Percentiles rank a stretch among this genome's conserved stretches.
These are phyloP conservation scores for Solanum pennellii DNA, from an alignment of 257 asterid species.

Conservation along the genomic window DNA sequence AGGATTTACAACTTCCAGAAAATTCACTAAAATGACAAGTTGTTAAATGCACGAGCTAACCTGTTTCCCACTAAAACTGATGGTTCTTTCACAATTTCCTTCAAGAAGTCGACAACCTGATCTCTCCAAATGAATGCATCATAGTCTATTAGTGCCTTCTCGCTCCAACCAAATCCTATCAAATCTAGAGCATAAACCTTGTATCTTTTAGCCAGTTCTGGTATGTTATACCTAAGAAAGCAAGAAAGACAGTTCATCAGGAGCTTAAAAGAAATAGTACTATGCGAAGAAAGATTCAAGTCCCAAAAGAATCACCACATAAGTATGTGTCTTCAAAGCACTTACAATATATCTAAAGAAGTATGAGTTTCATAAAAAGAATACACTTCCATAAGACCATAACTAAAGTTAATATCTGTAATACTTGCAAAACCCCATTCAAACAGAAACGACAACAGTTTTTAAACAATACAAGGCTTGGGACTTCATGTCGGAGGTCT, in stretches of 20 bases:
- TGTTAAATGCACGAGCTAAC: conserved; percentile 7
- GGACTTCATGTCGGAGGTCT: too few species aligned
- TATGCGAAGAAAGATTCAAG: background rate
- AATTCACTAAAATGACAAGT: background rate
- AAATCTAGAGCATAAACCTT: conserved; percentile 89
- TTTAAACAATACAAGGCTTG: background rate
- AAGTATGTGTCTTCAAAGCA: background rate
- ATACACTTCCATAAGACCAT: background rate
- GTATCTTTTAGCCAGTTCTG: conserved; percentile 73
- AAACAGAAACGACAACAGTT: background rate
- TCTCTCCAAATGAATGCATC: conserved; percentile 92
- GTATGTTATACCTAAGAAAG: conserved; percentile 66
- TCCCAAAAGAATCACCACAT: background rate
- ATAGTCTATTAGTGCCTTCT: conserved; percentile 82
- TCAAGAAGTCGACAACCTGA: conserved; percentile 78
- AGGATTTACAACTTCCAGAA: background rate
- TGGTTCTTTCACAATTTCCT: conserved; percentile 77
- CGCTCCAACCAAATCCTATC: conserved; percentile 99
- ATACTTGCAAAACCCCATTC: background rate
- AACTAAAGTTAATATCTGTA: background rate
- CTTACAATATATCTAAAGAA: background rate
- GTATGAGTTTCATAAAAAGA: background rate
- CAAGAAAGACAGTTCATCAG: background rate
- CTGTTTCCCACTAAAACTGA: conserved; percentile 94
- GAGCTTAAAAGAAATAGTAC: background rate